These are phyloP conservation scores for Microdochium nivale DNA, from an alignment of 2,329 filamentous ascomycete species.

Conservation along the genomic window DNA sequence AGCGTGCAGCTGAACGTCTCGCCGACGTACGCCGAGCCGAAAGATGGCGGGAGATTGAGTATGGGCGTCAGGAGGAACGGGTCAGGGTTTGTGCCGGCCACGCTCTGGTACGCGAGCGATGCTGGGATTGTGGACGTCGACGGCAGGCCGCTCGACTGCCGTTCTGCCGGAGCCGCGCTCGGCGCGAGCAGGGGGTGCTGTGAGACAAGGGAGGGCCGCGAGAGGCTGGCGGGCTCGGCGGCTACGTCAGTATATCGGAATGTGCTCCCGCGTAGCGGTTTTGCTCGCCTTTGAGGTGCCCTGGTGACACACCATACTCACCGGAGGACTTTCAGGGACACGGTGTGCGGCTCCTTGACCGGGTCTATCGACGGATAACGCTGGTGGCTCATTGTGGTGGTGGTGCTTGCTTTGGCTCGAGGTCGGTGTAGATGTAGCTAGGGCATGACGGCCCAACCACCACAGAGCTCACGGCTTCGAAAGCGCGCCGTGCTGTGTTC, in stretches of 20 bases:
- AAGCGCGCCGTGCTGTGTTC: no score
- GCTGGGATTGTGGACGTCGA: slow-evolving; percentile 31
- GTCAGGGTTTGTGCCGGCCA: slow-evolving; percentile 35
- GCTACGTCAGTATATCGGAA: not conserved
- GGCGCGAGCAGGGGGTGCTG: slow-evolving; percentile 55
- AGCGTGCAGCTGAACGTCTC: slow-evolving; percentile 92
- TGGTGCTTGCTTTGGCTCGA: not conserved
- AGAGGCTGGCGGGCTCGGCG: slow-evolving; percentile 63
- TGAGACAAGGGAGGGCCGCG: slow-evolving; percentile 66
- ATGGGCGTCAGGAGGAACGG: slow-evolving; percentile 53
- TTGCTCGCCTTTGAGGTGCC: not conserved
- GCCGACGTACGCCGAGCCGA: slow-evolving; percentile 91
- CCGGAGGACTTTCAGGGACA: slow-evolving; percentile 71
- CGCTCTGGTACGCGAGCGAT: slow-evolving; percentile 60
- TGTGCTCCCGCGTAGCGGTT: not conserved
- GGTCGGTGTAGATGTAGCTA: not conserved
- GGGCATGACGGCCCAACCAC: not conserved
- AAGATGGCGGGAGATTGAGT: slow-evolving; percentile 80
- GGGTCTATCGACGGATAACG: slow-evolving; percentile 47
- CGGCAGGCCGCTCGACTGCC: no score
- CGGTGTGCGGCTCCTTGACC: slow-evolving; percentile 67
- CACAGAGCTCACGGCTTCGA: not conserved
- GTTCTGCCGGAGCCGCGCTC: slow-evolving; percentile 20
- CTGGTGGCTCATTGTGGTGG: slow-evolving; percentile 44
- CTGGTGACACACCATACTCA: slow-evolving; percentile 22